These are phyloP conservation scores for Capronia americana DNA, from an alignment of 2,329 filamentous ascomycete species.

Conservation along the genomic window DNA sequence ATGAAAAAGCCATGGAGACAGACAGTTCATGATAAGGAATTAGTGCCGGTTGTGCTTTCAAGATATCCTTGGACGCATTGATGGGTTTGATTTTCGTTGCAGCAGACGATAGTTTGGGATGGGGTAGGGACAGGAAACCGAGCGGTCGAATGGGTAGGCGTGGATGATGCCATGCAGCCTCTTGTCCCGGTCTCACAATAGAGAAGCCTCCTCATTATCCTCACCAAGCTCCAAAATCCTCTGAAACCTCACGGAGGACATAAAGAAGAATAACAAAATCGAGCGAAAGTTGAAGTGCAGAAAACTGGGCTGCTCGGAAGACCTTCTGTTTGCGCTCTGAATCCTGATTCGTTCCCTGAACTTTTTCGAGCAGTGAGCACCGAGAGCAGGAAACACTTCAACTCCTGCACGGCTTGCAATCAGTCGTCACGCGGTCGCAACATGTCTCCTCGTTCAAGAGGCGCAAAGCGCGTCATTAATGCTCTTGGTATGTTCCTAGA, in stretches of 20 bases:
- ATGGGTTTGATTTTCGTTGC: neutral
- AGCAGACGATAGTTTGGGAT: neutral
- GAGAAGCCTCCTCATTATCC: neutral
- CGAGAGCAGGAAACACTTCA: constrained; percentile 1
- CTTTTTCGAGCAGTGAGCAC: constrained; percentile 13
- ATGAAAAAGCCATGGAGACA: constrained; percentile 78
- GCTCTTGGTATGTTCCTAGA: constrained; percentile 26
- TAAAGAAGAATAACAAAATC: neutral
- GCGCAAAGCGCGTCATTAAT: constrained; percentile 32
- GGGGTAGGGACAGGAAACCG: neutral
- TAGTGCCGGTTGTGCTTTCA: constrained; percentile 43
- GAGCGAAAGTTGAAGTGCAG: neutral
- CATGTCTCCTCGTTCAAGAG: constrained; percentile 40
- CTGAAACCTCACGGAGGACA: neutral
- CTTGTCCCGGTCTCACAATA: neutral
- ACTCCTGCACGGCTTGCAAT: neutral
- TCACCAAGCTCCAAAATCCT: neutral
- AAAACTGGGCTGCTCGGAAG: constrained; percentile 4
- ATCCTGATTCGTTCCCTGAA: constrained; percentile 13
- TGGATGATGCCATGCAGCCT: neutral
- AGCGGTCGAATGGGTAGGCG: neutral
- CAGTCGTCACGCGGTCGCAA: neutral
- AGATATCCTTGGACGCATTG: neutral
- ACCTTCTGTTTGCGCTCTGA: constrained; percentile 6
- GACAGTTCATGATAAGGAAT: constrained; percentile 92